Conservation (phyloP, 208 protist genomes). For the Trypanosoma congolense region DNA sequence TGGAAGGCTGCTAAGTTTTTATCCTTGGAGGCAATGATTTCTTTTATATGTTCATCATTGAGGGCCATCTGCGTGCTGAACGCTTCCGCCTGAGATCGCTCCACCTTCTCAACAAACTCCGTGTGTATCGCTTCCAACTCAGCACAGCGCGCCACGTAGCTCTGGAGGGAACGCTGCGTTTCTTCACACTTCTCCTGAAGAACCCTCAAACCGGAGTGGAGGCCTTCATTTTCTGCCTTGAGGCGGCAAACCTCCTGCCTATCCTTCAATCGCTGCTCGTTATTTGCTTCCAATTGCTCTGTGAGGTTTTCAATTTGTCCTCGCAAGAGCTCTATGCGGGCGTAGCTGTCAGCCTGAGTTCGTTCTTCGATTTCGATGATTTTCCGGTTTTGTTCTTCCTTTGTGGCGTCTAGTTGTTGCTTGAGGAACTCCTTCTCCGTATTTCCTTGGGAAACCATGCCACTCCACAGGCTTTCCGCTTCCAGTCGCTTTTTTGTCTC, state of each 20-base stretch:
- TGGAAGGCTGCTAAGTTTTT: slow-evolving; percentile 45
- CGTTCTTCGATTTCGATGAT: slow-evolving; percentile 54
- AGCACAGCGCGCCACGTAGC: slow-evolving; percentile 3
- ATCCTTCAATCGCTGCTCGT: slow-evolving; percentile 29
- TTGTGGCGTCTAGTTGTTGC: slow-evolving; percentile 54
- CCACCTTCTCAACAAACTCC: slow-evolving; percentile 40
- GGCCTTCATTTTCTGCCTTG: slow-evolving; percentile 19
- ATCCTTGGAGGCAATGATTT: slow-evolving; percentile 47
- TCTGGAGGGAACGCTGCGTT: slow-evolving; percentile 7
- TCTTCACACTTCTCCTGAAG: slow-evolving; percentile 19
- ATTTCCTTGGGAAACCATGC: slow-evolving; percentile 19
- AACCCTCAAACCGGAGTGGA: slow-evolving; percentile 10
- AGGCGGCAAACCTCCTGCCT: slow-evolving; percentile 23
- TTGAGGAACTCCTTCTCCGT: slow-evolving; percentile 69
- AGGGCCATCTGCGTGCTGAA: slow-evolving; percentile 37
- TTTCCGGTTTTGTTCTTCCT: slow-evolving; percentile 40
- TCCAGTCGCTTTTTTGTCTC: slow-evolving; percentile 43
- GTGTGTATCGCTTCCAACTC: slow-evolving; percentile 52
- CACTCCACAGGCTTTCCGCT: slow-evolving; percentile 29
- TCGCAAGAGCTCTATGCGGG: slow-evolving; percentile 51
- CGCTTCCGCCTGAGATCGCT: slow-evolving; percentile 25
- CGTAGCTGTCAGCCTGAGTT: slow-evolving; percentile 48
- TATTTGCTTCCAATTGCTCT: slow-evolving; percentile 20
- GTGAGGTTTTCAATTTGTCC: slow-evolving; percentile 40
- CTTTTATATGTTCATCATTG: slow-evolving; percentile 46